phyloP scores from a whole-genome alignment of 2,329 filamentous ascomycete genomes.

The Penicillium sp. region DNA sequence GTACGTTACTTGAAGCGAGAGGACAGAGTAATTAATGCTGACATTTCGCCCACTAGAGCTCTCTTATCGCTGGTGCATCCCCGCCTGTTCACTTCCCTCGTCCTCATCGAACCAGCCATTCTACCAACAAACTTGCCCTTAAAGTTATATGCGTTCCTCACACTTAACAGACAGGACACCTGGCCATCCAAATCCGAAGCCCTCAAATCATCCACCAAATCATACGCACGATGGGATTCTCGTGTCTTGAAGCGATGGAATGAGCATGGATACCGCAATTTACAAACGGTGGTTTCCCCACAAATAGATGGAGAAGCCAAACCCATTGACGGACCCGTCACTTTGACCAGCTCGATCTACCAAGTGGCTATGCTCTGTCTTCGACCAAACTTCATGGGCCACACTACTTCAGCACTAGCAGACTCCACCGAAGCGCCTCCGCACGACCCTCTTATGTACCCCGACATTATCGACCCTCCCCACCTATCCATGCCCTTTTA shows the following conservation, averaged over 20 bases:
- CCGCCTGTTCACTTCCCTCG: constrained; percentile 5
- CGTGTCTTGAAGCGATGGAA: constrained; percentile 8
- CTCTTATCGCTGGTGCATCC: constrained; percentile 2
- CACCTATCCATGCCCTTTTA: constrained; percentile 1
- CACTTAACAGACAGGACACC: constrained; percentile 2
- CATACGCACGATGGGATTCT: constrained; percentile 4
- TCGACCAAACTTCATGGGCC: constrained; percentile 1
- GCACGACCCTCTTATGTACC: constrained; percentile 1
- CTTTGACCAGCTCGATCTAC: constrained; percentile 3
- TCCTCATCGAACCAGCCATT: not conserved
- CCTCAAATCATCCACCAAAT: not conserved
- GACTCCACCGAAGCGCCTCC: not conserved
- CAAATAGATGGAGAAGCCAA: not conserved
- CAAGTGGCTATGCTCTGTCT: constrained; percentile 8
- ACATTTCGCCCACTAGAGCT: not conserved
- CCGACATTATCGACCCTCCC: constrained; percentile 4
- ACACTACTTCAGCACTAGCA: not conserved
- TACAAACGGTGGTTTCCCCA: not conserved
- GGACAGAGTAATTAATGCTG: not conserved
- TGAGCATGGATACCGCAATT: constrained; percentile 2
- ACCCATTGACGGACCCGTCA: not conserved
- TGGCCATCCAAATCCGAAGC: constrained; percentile 5
- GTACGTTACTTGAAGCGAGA: not conserved
- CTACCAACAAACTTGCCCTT: too few relatives aligned
- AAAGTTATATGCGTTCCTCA: too few relatives aligned